These are phyloP conservation scores for Leccinum rimulosum DNA, from an alignment of 768 basidiomycete species.

Conservation along the genomic window DNA sequence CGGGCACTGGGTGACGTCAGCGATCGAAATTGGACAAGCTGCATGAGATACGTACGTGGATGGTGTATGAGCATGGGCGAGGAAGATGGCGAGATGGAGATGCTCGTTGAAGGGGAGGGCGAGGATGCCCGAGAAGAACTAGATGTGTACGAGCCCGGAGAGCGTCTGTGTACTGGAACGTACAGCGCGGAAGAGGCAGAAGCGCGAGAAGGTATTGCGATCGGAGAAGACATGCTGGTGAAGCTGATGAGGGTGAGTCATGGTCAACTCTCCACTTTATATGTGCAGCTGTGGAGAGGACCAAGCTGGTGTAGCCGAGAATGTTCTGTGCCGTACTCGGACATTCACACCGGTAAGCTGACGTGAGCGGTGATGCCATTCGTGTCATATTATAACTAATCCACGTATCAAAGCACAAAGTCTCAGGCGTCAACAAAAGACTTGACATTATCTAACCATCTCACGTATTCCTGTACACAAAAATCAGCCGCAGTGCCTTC, in stretches of 20 bases:
- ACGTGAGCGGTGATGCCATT: slow-evolving; percentile 26
- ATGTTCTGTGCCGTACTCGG: slow-evolving; percentile 14
- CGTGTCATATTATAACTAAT: neutral
- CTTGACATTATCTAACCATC: slow-evolving; percentile 84
- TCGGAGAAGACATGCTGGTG: slow-evolving; percentile 27
- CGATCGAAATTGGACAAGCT: neutral
- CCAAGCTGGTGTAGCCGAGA: slow-evolving; percentile 7
- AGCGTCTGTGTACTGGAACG: slow-evolving; percentile 41
- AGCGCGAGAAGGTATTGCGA: slow-evolving; percentile 14
- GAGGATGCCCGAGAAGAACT: slow-evolving; percentile 14
- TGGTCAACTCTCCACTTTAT: neutral
- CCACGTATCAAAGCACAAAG: neutral
- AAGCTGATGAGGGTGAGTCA: neutral
- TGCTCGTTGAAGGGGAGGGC: slow-evolving; percentile 9
- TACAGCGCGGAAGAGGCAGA: slow-evolving; percentile 27
- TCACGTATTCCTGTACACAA: slow-evolving; percentile 76
- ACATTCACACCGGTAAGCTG: neutral
- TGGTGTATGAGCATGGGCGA: neutral
- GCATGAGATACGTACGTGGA: slow-evolving; percentile 3
- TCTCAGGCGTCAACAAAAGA: slow-evolving; percentile 66
- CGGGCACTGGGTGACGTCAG: neutral
- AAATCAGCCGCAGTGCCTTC: slow-evolving; percentile 7
- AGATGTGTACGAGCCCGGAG: slow-evolving; percentile 17
- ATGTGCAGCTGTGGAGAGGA: neutral
- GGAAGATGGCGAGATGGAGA: slow-evolving; percentile 1